Percentiles rank a stretch among this genome's conserved stretches.
These are phyloP conservation scores for Umbelopsis ramanniana DNA, from an alignment of 192 early-diverging fungal species.

Conservation along the genomic window DNA sequence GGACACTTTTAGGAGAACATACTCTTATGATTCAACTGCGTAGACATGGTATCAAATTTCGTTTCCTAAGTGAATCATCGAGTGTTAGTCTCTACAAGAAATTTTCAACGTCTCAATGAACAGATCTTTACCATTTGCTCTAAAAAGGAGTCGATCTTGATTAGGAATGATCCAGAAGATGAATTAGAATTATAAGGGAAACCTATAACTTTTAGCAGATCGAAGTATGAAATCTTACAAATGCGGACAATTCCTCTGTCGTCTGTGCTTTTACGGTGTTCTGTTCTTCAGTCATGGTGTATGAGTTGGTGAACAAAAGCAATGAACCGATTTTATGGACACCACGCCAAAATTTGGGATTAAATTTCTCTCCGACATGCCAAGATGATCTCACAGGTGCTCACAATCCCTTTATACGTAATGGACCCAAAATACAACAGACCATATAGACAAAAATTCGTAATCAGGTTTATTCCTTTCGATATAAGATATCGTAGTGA, in stretches of 20 bases:
- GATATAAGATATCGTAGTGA: constrained; percentile 82
- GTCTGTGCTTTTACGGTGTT: background rate
- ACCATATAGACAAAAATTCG: too few species aligned
- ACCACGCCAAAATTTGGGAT: background rate
- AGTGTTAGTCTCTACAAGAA: background rate
- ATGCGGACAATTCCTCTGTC: constrained; percentile 3
- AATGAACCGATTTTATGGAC: background rate
- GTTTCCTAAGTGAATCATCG: background rate
- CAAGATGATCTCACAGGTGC: too few species aligned
- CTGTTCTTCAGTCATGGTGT: background rate
- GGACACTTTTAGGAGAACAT: background rate
- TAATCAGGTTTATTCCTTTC: constrained; percentile 28
- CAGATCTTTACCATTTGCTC: constrained; percentile 11
- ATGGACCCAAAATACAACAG: too few species aligned
- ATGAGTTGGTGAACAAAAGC: background rate
- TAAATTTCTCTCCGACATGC: constrained; percentile 4
- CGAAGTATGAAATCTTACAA: background rate
- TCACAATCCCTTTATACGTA: too few species aligned
- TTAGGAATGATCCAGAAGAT: background rate
- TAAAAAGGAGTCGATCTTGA: constrained; percentile 14
- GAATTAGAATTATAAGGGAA: background rate
- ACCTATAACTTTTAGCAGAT: too few species aligned
- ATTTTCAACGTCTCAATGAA: background rate
- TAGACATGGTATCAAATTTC: constrained; percentile 6
- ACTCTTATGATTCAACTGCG: constrained; percentile 11